These are phyloP conservation scores for Xylaria scruposa DNA, from an alignment of 495 filamentous ascomycete genomes.

Conservation along the genomic window DNA sequence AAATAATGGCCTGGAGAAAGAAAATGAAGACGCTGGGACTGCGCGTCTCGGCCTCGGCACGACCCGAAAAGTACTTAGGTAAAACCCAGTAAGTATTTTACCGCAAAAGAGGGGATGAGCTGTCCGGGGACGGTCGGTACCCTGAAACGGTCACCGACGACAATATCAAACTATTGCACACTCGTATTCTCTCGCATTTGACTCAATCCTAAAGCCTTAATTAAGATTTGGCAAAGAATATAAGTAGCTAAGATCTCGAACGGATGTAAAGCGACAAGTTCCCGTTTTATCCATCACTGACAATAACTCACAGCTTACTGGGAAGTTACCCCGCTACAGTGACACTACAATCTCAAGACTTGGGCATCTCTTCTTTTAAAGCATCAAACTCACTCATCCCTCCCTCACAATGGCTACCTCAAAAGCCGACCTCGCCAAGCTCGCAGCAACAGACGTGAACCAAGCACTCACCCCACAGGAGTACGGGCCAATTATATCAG, in stretches of 20 bases:
- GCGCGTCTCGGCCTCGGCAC: neutral
- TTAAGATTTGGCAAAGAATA: neutral
- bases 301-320: neutral
- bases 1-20: neutral
- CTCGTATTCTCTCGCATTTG: constrained; percentile 13
- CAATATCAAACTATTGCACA: neutral
- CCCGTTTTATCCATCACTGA: neutral
- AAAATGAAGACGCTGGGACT: neutral
- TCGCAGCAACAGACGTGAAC: constrained; percentile 47
- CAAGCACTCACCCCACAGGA: constrained; percentile 38
- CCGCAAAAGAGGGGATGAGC: neutral
- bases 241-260: neutral
- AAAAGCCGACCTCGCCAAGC: constrained; percentile 42
- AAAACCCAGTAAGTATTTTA: neutral
- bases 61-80: constrained; percentile 4
- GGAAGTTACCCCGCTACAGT: constrained; percentile 13
- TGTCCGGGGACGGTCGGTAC: constrained; percentile 5
- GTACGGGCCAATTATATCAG: constrained; percentile 42
- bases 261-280: neutral
- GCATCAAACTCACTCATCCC: neutral
- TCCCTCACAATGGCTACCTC: constrained; percentile 37
- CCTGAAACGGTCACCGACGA: constrained; percentile 18
- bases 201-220: neutral
- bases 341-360: neutral
- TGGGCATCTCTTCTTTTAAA: neutral